phyloP scores from a whole-genome alignment of 768 basidiomycete genomes.

The Dictyophora rubrovolvata region DNA sequence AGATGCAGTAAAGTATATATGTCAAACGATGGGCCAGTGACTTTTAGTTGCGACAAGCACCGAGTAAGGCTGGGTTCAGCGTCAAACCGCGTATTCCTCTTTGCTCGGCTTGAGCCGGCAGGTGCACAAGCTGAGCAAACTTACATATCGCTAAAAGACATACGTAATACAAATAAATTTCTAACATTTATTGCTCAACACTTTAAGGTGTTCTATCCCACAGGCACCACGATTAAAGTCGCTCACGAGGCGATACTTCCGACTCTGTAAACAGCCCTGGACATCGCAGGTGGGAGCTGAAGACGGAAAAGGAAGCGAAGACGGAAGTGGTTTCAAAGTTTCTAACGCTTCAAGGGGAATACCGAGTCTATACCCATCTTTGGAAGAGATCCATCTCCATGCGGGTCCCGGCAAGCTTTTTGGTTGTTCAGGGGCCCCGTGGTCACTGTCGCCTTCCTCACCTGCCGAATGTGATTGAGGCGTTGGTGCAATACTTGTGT shows the following conservation, averaged over 20 bases:
- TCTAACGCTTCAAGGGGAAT: neutral
- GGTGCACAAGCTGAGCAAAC: too few relatives aligned
- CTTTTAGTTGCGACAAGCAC: too few relatives aligned
- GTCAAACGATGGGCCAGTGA: too few relatives aligned
- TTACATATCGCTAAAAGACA: too few relatives aligned
- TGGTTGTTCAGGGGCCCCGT: neutral
- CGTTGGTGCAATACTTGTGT: constrained; percentile 2
- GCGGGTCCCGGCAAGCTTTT: neutral
- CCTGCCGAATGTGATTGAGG: constrained; percentile 1
- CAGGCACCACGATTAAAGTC: constrained; percentile 58
- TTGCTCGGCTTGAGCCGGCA: too few relatives aligned
- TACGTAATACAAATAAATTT: neutral
- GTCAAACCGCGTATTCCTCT: too few relatives aligned
- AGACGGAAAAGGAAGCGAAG: neutral
- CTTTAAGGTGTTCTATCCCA: constrained; percentile 54
- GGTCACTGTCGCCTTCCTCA: constrained; percentile 7
- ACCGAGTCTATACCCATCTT: neutral
- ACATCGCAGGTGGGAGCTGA: constrained; percentile 37
- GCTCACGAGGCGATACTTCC: constrained; percentile 58
- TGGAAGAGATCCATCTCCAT: constrained; percentile 8
- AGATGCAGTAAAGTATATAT: too few relatives aligned
- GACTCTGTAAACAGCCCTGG: constrained; percentile 39
- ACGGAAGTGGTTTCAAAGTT: neutral
- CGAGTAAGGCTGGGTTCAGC: too few relatives aligned
- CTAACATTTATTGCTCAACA: constrained; percentile 22